These are phyloP conservation scores for Alternaria sp. DNA, from an alignment of 2,329 filamentous ascomycete species.

Conservation along the genomic window DNA sequence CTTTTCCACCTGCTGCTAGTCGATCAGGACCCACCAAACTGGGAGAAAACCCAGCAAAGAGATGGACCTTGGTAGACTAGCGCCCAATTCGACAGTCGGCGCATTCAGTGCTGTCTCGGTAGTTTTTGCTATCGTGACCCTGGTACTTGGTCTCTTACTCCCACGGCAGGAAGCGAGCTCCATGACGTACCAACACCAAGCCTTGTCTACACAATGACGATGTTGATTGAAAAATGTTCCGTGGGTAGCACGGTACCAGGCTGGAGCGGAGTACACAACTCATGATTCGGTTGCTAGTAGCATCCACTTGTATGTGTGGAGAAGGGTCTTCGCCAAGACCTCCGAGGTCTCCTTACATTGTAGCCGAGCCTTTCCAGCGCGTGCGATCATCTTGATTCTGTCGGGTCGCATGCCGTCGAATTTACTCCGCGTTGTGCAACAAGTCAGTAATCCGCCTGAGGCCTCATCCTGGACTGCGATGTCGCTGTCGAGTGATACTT, in stretches of 20 bases:
- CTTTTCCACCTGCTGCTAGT: neutral
- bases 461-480: neutral
- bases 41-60: neutral
- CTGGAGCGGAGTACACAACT: neutral
- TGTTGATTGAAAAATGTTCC: neutral
- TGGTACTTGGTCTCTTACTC: neutral
- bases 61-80: neutral
- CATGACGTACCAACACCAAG: conserved; percentile 6
- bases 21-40: neutral
- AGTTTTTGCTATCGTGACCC: neutral
- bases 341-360: neutral
- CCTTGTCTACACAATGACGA: neutral
- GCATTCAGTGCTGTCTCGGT: neutral
- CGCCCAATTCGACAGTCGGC: neutral
- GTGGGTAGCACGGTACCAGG: neutral
- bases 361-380: neutral
- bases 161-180: neutral
- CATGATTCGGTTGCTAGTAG: neutral
- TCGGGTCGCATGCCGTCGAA: neutral
- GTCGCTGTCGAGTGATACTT: neutral
- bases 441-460: neutral
- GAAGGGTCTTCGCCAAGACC: neutral
- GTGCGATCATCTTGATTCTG: neutral
- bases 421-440: neutral
- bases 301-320: neutral